Conservation (phyloP, 257 asterid species). For the Ophiorrhiza pumila region DNA sequence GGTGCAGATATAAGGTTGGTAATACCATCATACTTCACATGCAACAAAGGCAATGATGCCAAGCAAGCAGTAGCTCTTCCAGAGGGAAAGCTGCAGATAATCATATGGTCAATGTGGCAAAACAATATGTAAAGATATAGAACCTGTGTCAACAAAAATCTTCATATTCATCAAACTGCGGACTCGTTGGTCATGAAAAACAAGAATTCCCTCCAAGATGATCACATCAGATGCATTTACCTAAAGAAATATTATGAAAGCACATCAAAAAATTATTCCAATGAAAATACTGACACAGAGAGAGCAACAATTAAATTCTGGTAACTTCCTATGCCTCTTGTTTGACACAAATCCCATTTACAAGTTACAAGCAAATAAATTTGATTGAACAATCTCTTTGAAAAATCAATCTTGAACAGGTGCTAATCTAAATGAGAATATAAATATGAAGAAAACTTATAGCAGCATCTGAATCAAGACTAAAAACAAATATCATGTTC, state of each 20-base stretch:
- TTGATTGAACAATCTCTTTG: not conserved
- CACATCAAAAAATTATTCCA: not conserved
- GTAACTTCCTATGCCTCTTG: not conserved
- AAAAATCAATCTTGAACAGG: not conserved
- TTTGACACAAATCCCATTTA: not conserved
- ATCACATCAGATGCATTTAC: conserved; percentile 98
- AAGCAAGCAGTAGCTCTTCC: not conserved
- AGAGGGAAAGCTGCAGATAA: not conserved
- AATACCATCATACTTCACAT: not conserved
- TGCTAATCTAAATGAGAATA: not conserved
- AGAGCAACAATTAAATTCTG: not conserved
- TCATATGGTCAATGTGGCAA: not conserved
- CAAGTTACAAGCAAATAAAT: not conserved
- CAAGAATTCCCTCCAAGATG: conserved; percentile 95
- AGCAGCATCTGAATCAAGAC: not conserved
- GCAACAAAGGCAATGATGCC: not conserved
- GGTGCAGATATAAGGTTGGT: not conserved
- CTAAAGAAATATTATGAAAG: conserved; percentile 26
- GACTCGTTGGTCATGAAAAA: conserved; percentile 89
- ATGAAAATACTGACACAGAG: not conserved
- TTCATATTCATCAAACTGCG: conserved; percentile 97
- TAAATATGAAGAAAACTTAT: not conserved
- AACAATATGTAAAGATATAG: conserved; percentile 25
- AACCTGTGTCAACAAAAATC: conserved; percentile 96
- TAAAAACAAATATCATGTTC: not conserved